Evolutionary conservation across 1,284 basidiomycete genomes (phyloP), one percentile per base, ranked within the genome.

Genomic region (Moniliella sp.): DNA sequence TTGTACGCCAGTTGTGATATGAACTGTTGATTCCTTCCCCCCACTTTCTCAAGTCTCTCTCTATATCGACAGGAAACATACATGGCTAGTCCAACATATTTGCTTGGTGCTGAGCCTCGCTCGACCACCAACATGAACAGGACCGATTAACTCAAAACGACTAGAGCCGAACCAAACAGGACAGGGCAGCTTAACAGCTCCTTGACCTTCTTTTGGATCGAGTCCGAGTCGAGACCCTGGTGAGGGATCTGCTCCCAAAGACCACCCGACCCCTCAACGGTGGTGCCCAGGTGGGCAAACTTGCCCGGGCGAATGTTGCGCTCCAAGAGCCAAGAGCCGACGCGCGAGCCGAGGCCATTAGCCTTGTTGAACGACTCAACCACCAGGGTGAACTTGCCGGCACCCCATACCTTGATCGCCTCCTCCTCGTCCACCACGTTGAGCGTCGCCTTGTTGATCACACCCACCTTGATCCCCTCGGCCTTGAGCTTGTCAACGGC

Each of bases 321-420:
- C 61, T 81, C 76, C 27, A 82, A 66, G 15, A 81, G 65, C 76
- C 76, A 81, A 0, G 78, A 78, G 18, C 78, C 79, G 51, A 51
- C 74, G 62, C 74, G 76, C 25, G 73, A 75, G 28, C 77, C 78
- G 47, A 79, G 35, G 27, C 77, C 78, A 9, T 78, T 82, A 70
- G 76, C 78, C 62, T 76, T 74, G 66, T 78, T 81, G 36, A 76
- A 65, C n/a, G 76, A 75, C 63, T 82, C 79, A 13, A 76, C 78
- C 25, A 81, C 71, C 19, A 82, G 69, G 14, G 81, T 76, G 60
- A 81, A 81, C 19, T 67, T 69, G 43, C 67, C 74, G 14, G 65
- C 53, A n/a, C 79, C 78, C 32, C 76, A 68, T 65, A 78, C 77
- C 57, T 57, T 67, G 46, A 77, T 31, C 40, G 74, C 72, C 64